phyloP scores from a whole-genome alignment of 139 green algal genomes.

The Haematococcus lacustris region DNA sequence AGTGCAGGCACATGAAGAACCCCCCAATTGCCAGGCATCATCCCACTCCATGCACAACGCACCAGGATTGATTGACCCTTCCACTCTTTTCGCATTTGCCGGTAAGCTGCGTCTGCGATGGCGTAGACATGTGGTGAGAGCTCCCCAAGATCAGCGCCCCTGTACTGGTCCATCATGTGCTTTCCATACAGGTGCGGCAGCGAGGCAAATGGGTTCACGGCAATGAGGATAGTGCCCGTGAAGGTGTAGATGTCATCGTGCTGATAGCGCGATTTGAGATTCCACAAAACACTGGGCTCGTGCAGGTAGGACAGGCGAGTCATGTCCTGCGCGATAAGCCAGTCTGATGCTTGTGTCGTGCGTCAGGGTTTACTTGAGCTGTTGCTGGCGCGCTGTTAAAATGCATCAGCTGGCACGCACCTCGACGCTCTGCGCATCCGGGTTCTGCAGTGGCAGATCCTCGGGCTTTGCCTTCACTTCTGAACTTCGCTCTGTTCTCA shows the following conservation, averaged over 20 bases:
- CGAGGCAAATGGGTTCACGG: conserved; percentile 81
- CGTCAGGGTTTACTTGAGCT: background rate
- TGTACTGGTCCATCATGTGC: conserved; percentile 93
- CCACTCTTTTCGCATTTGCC: conserved; percentile 73
- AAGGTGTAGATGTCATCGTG: conserved; percentile 94
- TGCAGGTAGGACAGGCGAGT: conserved; percentile 95
- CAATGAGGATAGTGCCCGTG: conserved; percentile 87
- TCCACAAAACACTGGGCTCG: conserved; percentile 92
- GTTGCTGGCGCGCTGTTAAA: background rate
- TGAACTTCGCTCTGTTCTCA: conserved; percentile 41
- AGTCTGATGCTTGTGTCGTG: background rate
- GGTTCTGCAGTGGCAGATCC: conserved; percentile 78
- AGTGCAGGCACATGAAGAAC: background rate
- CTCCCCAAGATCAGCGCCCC: conserved; percentile 73
- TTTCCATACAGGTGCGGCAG: conserved; percentile 81
- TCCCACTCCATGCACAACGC: background rate
- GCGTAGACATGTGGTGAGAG: conserved; percentile 89
- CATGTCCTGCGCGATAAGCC: conserved; percentile 82
- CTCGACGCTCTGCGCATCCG: conserved; percentile 58
- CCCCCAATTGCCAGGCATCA: background rate
- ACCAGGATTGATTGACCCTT: conserved; percentile 86
- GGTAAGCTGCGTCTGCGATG: conserved; percentile 78
- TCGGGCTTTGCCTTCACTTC: conserved; percentile 44
- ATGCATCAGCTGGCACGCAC: conserved; percentile 27
- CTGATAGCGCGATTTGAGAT: conserved; percentile 74